Evolutionary conservation across 139 green algal species (phyloP).

Genomic region (Volvox africanus): DNA sequence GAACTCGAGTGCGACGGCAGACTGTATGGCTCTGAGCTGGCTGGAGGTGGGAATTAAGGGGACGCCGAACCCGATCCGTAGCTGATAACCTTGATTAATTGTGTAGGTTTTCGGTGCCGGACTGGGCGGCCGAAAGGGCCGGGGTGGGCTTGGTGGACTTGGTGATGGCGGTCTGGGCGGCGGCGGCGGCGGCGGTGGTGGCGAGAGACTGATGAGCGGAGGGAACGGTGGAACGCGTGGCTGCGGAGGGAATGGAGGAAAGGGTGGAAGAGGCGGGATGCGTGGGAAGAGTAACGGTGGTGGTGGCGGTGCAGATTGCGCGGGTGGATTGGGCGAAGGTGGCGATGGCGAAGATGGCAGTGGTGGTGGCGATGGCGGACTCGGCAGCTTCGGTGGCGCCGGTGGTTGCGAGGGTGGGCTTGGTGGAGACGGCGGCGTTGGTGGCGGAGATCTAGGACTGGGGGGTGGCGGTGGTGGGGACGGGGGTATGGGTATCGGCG

Average conservation of each 20-base stretch:
- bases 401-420: not conserved
- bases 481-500: no score
- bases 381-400: not conserved
- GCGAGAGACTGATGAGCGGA: not conserved
- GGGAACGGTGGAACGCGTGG: not conserved
- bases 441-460: not conserved
- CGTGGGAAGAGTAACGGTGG: not conserved
- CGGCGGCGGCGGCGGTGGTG: not conserved
- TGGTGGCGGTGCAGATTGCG: not conserved
- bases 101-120: not conserved
- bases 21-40: not conserved
- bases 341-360: not conserved
- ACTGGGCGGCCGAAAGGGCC: not conserved
- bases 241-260: not conserved
- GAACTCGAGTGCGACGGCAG: not conserved
- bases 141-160: not conserved
- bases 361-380: not conserved
- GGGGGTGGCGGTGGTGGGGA: not conserved
- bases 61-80: not conserved
- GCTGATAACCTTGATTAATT: not conserved
- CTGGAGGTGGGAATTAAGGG: not conserved
- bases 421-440: not conserved
- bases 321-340: no score
- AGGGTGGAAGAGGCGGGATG: conserved; percentile 5
- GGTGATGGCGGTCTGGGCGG: not conserved